phyloP scores from a whole-genome alignment of 2,329 filamentous ascomycete species.

The Aspergillus fischeri region DNA sequence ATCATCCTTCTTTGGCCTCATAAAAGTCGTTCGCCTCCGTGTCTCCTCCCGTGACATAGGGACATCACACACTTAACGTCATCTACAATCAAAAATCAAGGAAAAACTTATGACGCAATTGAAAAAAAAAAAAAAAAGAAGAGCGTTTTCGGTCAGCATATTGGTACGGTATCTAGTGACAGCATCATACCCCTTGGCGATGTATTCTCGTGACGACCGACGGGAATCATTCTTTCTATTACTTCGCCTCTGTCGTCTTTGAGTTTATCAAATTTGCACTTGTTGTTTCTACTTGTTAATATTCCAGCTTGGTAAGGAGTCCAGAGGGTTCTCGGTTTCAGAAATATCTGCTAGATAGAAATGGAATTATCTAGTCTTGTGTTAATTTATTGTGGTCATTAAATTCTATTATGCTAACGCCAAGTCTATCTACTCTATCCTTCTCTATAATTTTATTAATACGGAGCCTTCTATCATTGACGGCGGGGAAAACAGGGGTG shows the following conservation, averaged over 20 bases:
- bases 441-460: conserved; percentile 5
- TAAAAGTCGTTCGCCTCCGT: background rate
- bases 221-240: background rate
- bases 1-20: background rate
- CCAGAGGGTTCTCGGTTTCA: conserved; percentile 4
- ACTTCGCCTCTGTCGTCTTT: background rate
- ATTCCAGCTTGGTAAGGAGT: conserved; percentile 13
- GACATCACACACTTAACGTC: background rate
- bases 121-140: background rate
- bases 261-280: background rate
- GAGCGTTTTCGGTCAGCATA: background rate
- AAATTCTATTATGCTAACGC: conserved; percentile 1
- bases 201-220: background rate
- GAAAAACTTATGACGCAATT: background rate
- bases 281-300: background rate
- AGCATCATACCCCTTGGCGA: background rate
- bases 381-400: background rate
- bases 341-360: conserved; percentile 16
- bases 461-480: background rate
- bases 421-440: conserved; percentile 2
- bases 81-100: background rate
- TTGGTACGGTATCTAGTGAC: background rate
- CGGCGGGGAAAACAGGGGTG: background rate
- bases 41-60: background rate
- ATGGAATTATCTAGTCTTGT: conserved; percentile 9